These are phyloP conservation scores for Venturia asperata DNA, from an alignment of 2,329 filamentous ascomycete species.

Conservation along the genomic window DNA sequence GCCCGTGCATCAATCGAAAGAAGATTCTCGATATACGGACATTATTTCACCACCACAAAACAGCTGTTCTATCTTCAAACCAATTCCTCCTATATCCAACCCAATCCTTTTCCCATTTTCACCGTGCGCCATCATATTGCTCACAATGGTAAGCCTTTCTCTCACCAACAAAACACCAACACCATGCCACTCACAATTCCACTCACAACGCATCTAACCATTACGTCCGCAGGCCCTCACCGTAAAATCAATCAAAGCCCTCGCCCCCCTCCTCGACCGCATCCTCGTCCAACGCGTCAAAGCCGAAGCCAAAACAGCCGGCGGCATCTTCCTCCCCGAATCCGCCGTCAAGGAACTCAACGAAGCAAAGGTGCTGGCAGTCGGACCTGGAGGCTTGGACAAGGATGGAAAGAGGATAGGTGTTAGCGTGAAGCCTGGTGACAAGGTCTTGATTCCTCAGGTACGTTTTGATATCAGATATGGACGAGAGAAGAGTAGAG, in stretches of 20 bases:
- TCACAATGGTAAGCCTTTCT: slow-evolving; percentile 3
- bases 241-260: slow-evolving; percentile 90
- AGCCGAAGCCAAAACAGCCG: slow-evolving; percentile 91
- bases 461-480: slow-evolving; percentile 44
- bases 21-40: slow-evolving; percentile 1
- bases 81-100: background rate
- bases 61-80: background rate
- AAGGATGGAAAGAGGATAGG: slow-evolving; percentile 82
- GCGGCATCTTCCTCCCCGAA: slow-evolving; percentile 96
- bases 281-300: slow-evolving; percentile 97
- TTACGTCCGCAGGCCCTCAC: slow-evolving; percentile 37
- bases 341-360: slow-evolving; percentile 96
- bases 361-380: slow-evolving; percentile 91
- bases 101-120: background rate
- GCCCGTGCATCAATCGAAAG: background rate
- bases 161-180: background rate
- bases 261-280: slow-evolving; percentile 93
- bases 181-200: slow-evolving; percentile 1
- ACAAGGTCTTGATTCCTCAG: slow-evolving; percentile 93
- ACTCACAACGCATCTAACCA: background rate
- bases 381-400: slow-evolving; percentile 82
- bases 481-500: background rate
- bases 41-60: background rate
- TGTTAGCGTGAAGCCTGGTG: slow-evolving; percentile 74
- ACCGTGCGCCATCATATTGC: background rate